Base-by-base conservation (phyloP, 352 stramenopile species). In the Plasmopara viticola region DNA sequence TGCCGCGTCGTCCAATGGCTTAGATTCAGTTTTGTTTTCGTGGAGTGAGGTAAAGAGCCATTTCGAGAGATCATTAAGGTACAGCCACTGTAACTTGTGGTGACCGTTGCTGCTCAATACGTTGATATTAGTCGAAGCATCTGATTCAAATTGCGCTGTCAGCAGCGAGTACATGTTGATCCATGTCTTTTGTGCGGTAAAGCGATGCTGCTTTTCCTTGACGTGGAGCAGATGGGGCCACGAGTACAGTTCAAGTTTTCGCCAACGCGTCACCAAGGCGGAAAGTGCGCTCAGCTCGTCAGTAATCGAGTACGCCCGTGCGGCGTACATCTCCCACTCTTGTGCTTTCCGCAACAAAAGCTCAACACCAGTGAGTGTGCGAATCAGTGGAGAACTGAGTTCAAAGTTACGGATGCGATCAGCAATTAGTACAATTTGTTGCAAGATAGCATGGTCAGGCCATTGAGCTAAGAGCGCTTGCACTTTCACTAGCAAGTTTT, bases 301-400 rank as follows among this genome's bases (percentile, higher is more conserved):
- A 5, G 87, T 82, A 17, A 99, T 86, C 44, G 90, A 90, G 33
- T 97, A 96, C 4, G 93, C 72, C 6, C 83, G 72, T 20, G 95
- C 94, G 9, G 96, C 94, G 60, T 98, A 96, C 44, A 96, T 86
- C 55, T 99, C 96, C 97, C 97, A 99, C 38, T 99, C 96, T 65
- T 99, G 96, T 5, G 97, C 86, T 53, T 98, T 97, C 15, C 86
- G 79, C 18, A 99, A 68, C 34, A 99, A 70, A 2, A 99, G 69
- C 66, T 99, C 95, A 9, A 99, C 73, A 25, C 95, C 95, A 35
- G 87, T 93, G 34, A 99, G 78, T 10, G 97, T 91, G 25, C 96
- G 96, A 15, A 84, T 83, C 5, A 95, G 59, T 2, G 85, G 85
- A 0, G 81, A 90, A 33, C 76, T 87, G 47, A 94, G 91, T 51